Conservation (phyloP, 2,329 filamentous ascomycete species). For the Talaromyces pinophilus region DNA sequence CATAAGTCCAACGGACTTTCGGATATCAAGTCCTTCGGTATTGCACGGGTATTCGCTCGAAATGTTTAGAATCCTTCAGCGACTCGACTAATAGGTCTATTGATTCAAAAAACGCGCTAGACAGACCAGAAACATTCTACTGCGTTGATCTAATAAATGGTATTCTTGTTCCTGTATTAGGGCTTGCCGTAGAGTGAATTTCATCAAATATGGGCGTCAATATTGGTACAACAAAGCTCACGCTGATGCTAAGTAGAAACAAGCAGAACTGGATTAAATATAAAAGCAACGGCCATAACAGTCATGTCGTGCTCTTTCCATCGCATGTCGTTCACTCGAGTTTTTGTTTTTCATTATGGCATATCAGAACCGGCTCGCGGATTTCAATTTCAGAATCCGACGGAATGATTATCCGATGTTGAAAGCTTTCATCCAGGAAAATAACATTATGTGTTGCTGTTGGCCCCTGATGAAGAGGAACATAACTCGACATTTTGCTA, state of each 20-base stretch:
- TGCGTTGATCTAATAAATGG: not conserved
- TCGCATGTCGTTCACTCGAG: not conserved
- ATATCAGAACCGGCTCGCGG: not conserved
- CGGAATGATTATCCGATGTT: not conserved
- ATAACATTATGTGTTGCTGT: not conserved
- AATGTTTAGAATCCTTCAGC: not conserved
- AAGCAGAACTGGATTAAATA: not conserved
- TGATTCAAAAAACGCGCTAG: not conserved
- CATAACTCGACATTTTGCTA: not conserved
- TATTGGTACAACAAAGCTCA: not conserved
- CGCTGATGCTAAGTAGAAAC: not conserved
- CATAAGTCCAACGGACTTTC: not conserved
- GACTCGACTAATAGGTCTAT: not conserved
- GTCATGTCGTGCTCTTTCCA: not conserved
- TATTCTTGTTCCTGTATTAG: not conserved
- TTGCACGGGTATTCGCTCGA: not conserved
- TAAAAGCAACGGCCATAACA: not conserved
- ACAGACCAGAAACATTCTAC: not conserved
- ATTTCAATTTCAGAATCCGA: not conserved
- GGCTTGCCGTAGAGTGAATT: not conserved
- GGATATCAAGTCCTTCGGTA: not conserved
- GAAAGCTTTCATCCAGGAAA: not conserved
- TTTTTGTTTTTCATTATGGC: not conserved
- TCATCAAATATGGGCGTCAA: not conserved
- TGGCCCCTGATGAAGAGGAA: no score